Evolutionary conservation across 2,329 filamentous ascomycete genomes (phyloP).

Genomic region (Endoconidiophora laricicola): DNA sequence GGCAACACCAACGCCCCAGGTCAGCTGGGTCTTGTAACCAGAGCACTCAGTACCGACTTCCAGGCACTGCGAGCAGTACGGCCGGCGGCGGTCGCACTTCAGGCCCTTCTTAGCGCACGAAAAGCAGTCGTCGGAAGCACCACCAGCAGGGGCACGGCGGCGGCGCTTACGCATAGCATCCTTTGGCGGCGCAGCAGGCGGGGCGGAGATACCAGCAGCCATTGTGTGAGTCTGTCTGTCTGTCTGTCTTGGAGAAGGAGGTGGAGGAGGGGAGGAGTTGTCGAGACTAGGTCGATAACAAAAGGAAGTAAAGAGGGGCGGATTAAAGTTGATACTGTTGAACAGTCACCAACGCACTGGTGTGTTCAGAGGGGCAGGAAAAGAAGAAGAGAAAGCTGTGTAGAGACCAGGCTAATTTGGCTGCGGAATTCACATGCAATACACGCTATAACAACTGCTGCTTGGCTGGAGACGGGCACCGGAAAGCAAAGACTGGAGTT

Average conservation of each 20-base stretch:
- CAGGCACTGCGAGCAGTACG: constrained; percentile 89
- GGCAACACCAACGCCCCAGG: constrained; percentile 90
- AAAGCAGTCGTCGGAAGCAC: constrained; percentile 89
- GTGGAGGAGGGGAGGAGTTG: neutral
- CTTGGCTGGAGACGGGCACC: too few species aligned
- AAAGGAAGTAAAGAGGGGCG: neutral
- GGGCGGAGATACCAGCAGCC: constrained; percentile 29
- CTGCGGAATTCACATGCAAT: too few species aligned
- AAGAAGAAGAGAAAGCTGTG: too few species aligned
- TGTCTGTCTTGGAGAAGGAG: neutral
- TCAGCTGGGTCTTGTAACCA: constrained; percentile 91
- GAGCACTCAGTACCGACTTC: constrained; percentile 85
- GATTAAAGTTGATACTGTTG: neutral
- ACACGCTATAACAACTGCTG: too few species aligned
- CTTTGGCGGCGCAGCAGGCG: constrained; percentile 28
- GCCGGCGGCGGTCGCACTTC: constrained; percentile 79
- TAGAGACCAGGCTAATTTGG: too few species aligned
- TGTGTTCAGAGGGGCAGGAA: too few species aligned
- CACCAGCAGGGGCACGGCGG: constrained; percentile 74
- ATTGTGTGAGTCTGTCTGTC: neutral
- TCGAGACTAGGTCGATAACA: neutral
- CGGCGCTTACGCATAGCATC: constrained; percentile 42
- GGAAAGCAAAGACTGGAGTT: too few species aligned
- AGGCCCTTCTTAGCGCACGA: constrained; percentile 69
- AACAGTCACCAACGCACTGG: neutral